A percentile compares a stretch with the other conserved stretches of the same genome.
Evolutionary conservation across 1,139 yeast genomes (phyloP).

Genomic region (Pichia sp.): DNA sequence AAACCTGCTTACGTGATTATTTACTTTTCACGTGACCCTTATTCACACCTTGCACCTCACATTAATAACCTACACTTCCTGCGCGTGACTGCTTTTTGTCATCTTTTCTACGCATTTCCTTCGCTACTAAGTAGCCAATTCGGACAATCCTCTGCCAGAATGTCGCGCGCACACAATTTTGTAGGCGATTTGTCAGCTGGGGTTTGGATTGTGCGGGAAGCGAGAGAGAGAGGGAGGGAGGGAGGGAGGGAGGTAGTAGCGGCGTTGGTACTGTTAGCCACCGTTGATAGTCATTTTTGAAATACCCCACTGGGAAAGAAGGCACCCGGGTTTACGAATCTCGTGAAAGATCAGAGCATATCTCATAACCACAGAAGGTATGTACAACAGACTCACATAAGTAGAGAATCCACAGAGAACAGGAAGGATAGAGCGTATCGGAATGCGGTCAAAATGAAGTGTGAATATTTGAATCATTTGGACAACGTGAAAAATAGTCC

Average conservation of each 20-base stretch:
- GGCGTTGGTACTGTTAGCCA: background rate
- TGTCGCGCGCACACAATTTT: background rate
- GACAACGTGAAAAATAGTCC: too few species aligned
- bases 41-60: constrained; percentile 7
- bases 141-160: background rate
- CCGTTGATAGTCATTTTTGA: background rate
- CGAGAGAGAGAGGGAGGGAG: background rate
- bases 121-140: background rate
- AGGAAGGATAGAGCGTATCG: background rate
- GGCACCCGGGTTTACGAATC: background rate
- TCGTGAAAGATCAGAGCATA: background rate
- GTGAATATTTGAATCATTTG: too few species aligned
- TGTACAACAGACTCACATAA: constrained; percentile 3
- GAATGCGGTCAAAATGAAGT: too few species aligned
- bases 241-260: background rate
- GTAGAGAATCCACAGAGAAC: background rate
- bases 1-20: background rate
- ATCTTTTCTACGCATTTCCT: background rate
- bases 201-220: background rate
- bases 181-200: background rate
- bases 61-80: background rate
- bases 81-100: constrained; percentile 1
- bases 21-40: background rate
- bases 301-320: background rate
- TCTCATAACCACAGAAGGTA: constrained; percentile 15